Percentiles rank a stretch among this genome's conserved stretches.
These are phyloP conservation scores for Omphalea diandra DNA, from an alignment of 441 rosid genomes.

Conservation along the genomic window DNA sequence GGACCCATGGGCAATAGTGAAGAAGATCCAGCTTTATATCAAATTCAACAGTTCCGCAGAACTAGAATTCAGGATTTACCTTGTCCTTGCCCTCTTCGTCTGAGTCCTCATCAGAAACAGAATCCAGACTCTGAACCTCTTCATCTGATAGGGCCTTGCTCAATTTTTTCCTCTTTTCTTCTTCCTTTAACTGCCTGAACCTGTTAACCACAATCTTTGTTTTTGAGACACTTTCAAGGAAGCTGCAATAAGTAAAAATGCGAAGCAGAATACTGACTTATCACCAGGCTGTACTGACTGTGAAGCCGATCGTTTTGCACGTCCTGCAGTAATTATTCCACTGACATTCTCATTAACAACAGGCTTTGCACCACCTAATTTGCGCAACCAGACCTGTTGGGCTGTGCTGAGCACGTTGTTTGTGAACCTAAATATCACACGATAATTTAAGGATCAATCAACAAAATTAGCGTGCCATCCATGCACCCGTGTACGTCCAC, in stretches of 20 bases:
- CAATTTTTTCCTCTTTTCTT: constrained; percentile 53
- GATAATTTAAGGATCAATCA: constrained; percentile 4
- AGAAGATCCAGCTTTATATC: constrained; percentile 6
- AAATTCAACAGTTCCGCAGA: not conserved
- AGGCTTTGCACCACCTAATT: constrained; percentile 91
- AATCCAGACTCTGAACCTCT: constrained; percentile 40
- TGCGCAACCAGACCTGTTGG: constrained; percentile 93
- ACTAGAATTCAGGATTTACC: constrained; percentile 40
- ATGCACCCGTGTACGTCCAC: not conserved
- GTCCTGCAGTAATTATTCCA: constrained; percentile 86
- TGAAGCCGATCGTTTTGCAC: constrained; percentile 75
- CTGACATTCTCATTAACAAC: constrained; percentile 70
- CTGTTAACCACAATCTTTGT: constrained; percentile 41
- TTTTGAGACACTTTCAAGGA: constrained; percentile 19
- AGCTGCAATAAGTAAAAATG: constrained; percentile 4
- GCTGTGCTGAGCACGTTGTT: constrained; percentile 94
- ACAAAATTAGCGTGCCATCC: not conserved
- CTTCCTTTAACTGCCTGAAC: constrained; percentile 68
- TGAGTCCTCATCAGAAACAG: constrained; percentile 55
- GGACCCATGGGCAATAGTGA: not conserved
- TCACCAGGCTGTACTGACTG: constrained; percentile 69
- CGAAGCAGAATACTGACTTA: constrained; percentile 42
- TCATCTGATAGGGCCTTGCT: constrained; percentile 58
- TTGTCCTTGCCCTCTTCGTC: constrained; percentile 46
- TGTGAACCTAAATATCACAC: constrained; percentile 62